Evolutionary conservation across 768 basidiomycete species (phyloP), one percentile per base, ranked within the genome.

Genomic region (Sarcodon sp.): DNA sequence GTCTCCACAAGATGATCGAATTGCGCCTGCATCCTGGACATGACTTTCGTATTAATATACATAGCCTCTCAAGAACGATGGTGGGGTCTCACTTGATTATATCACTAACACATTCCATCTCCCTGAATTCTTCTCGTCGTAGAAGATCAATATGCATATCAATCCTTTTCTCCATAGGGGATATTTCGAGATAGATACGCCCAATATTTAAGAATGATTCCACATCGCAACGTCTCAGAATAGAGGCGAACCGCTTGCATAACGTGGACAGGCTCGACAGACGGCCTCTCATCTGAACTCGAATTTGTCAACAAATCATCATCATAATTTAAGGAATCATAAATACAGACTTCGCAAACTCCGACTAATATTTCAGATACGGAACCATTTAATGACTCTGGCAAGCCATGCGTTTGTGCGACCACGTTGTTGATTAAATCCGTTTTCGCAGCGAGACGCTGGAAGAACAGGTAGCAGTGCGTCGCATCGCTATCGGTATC

Each of bases 41-140:
- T 12, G n/a, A 3, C 7, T 35, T 53, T 27, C 51, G 27, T 13
- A 41, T 15, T 13, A 16, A 4, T 13, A 45, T 33, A n/a, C 36
- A 34, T 7, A 35, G 47, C 33, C 16, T 39, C n/a, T 31, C 8
- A 1, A 9, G 16, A 15, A 21, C 45, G 27, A 15, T 8, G 13
- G 16, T 32, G 13, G 7, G 27, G 32, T 68, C 83, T 49, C 57
- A 93, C 93, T 86, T 92, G 54, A 75, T 70, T 38, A 98, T 71
- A 59, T 98, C 96, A 55, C 74, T 82, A 15, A 88, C 89, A 63
- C 93, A 97, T 58, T 98, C 94, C 67, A 84, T 76, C 63, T 92
- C 93, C 18, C 83, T 76, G 68, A 99, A 93, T 62, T 92, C 93
- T 55, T 97, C 90, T 43, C 81, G 73, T 38, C 85, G 73, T 3